Percentiles rank a stretch among this genome's conserved stretches.
These are phyloP conservation scores for Fusarium sp. DNA, from an alignment of 2,329 filamentous ascomycete species.

Conservation along the genomic window DNA sequence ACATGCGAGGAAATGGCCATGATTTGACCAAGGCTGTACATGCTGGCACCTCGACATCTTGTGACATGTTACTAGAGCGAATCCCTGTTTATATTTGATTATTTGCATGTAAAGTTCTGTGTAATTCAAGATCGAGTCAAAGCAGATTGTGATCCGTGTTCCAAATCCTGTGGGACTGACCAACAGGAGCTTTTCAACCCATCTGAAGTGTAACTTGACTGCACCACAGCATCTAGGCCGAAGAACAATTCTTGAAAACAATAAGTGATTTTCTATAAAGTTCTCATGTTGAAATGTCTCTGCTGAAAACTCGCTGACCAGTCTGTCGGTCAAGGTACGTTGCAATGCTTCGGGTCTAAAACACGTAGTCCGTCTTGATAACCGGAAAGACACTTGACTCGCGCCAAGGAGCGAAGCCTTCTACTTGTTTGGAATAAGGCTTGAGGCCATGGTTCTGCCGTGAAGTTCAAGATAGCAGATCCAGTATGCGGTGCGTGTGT, in stretches of 20 bases:
- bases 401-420: background rate
- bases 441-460: background rate
- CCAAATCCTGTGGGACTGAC: background rate
- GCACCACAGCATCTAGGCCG: background rate
- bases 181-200: background rate
- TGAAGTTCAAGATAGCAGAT: background rate
- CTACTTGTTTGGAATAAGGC: background rate
- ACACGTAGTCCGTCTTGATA: background rate
- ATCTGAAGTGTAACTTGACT: background rate
- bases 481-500: background rate
- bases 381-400: background rate
- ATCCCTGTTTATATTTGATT: background rate
- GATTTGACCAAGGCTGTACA: slow-evolving; percentile 1
- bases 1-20: slow-evolving; percentile 32
- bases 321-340: background rate
- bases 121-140: background rate
- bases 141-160: background rate
- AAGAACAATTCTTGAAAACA: background rate
- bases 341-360: background rate
- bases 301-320: background rate
- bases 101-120: background rate
- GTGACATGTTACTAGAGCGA: background rate
- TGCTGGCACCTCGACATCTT: slow-evolving; percentile 1
- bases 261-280: background rate
- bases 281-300: background rate